These are phyloP conservation scores for Teratosphaeria pseudoeucalypti DNA, from an alignment of 2,329 filamentous ascomycete species.

Conservation along the genomic window DNA sequence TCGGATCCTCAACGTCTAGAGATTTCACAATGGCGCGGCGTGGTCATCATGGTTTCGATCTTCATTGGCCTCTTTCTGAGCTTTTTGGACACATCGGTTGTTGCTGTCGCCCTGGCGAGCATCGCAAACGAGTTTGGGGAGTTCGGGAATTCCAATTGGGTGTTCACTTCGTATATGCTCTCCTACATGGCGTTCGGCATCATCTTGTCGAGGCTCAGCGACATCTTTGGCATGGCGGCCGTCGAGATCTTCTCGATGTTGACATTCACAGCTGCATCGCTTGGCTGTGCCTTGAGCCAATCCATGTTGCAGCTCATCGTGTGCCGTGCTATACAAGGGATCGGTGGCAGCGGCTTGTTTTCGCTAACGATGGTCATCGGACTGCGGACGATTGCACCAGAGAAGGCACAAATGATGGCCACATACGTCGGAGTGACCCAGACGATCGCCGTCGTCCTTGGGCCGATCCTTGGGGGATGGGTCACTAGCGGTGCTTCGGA, in stretches of 20 bases:
- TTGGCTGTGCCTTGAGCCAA: conserved; percentile 43
- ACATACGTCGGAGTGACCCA: conserved; percentile 37
- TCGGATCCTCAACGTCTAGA: background rate
- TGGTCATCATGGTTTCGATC: background rate
- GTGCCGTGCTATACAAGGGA: conserved; percentile 22
- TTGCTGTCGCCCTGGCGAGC: conserved; percentile 48
- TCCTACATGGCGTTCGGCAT: conserved; percentile 49
- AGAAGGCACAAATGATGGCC: conserved; percentile 35
- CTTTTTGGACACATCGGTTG: conserved; percentile 50
- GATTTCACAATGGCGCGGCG: background rate
- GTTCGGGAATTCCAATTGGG: conserved; percentile 13
- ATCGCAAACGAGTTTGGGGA: conserved; percentile 44
- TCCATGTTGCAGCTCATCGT: conserved; percentile 32
- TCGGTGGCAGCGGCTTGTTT: conserved; percentile 31
- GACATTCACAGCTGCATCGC: conserved; percentile 47
- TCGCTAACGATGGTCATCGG: conserved; percentile 43
- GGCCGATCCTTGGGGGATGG: conserved; percentile 9
- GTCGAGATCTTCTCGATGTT: conserved; percentile 43
- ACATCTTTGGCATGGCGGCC: conserved; percentile 44
- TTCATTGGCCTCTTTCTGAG: conserved; percentile 37
- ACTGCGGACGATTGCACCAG: conserved; percentile 33
- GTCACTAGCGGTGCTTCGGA: conserved; percentile 3
- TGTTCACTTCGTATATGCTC: conserved; percentile 25
- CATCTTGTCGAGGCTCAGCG: conserved; percentile 45
- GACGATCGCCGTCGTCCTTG: conserved; percentile 7